Evolutionary conservation across 192 early-diverging fungal species (phyloP), one percentile per base, ranked within the genome.

Genomic region (Funneliformis mosseae): DNA sequence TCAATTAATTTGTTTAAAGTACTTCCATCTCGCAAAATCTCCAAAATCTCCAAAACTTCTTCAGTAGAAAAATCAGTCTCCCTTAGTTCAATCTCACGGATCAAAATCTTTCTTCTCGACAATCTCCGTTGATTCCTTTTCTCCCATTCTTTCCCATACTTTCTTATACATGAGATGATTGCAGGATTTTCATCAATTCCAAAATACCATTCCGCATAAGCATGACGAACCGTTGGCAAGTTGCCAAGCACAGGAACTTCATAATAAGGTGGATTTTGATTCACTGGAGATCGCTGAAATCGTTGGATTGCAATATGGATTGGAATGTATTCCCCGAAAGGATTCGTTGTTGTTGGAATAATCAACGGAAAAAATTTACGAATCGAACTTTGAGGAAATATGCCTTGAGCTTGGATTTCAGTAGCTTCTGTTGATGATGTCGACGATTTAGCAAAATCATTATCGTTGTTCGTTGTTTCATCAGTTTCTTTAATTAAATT

Each of bases 191-290:
- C 66, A 68, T 68, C 23, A 16, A 68, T 38, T 38, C 66, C 66
- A 16, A 68, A 68, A 68, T 68, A 68, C 38, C 66, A 68, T 16
- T 68, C 66, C 14, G 66, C 64, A 66, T 66, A 66, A 68, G 12
- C 11, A 25, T 64, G 62, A 68, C 11, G 66, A 39, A 68, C 38
- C 4, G 66, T 38, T 38, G 38, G 23, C 16, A 68, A 38, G 39
- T 10, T 68, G 16, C 66, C 66, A 16, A 68, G 33, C 5, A 25
- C 23, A 5, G 66, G 66, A 38, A 68, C 10, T 33, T 38, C 38
- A 18, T 69, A 42, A 69, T 69, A 69, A 21, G 67, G 39, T 21
- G 8, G 18, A 38, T 21, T 8, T 33, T 64, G 63, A 64, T 28
- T 14, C 14, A 18, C 50, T 55, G 50, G 18, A 55, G 50, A 55